phyloP scores from a whole-genome alignment of 768 basidiomycete species.

The Amanita rimosa region DNA sequence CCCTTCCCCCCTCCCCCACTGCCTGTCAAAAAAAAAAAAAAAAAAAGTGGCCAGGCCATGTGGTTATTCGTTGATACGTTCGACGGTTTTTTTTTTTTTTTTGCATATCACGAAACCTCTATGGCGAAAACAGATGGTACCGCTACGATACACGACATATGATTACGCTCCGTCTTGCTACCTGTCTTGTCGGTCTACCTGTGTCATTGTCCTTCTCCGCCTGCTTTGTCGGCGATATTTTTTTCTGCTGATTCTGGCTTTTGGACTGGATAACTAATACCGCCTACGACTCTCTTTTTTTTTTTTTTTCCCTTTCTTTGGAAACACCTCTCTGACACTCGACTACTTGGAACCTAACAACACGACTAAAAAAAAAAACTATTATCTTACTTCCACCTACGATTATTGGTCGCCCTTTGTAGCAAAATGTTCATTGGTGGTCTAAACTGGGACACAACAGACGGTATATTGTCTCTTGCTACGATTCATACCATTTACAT shows the following conservation, averaged over 20 bases:
- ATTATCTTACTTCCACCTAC: slow-evolving; percentile 7
- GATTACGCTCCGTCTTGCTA: slow-evolving; percentile 6
- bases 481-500: slow-evolving; percentile 16
- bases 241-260: slow-evolving; percentile 7
- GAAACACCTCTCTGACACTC: slow-evolving; percentile 10
- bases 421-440: slow-evolving; percentile 92
- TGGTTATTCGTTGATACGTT: background rate
- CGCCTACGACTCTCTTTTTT: slow-evolving; percentile 8
- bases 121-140: slow-evolving; percentile 5
- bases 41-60: background rate
- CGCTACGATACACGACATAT: slow-evolving; percentile 6
- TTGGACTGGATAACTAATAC: slow-evolving; percentile 17
- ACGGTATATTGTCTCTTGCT: slow-evolving; percentile 47
- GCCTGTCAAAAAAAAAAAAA: no score
- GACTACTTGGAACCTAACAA: slow-evolving; percentile 9
- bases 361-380: slow-evolving; percentile 14
- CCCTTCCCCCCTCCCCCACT: no score
- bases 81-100: background rate
- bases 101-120: slow-evolving; percentile 1
- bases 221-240: background rate
- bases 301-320: slow-evolving; percentile 9
- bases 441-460: slow-evolving; percentile 86
- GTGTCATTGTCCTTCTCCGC: slow-evolving; percentile 8
- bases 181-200: slow-evolving; percentile 8
- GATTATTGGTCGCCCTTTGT: slow-evolving; percentile 15